Base-by-base conservation (phyloP, 169 alveolate species). In the Plasmodium vivax region DNA sequence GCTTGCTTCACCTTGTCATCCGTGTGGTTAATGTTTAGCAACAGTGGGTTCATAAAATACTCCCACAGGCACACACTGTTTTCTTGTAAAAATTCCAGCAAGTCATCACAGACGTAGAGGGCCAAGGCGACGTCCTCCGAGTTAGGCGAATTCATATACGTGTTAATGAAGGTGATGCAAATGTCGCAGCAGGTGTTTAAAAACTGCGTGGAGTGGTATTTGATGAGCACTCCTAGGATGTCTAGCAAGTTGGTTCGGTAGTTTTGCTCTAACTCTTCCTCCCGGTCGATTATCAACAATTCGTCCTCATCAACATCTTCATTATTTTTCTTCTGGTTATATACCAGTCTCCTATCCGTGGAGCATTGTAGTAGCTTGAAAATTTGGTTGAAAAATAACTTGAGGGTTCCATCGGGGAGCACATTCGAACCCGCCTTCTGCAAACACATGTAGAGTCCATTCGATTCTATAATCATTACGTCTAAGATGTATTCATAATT, bases 71-170 rank as follows among this genome's bases (percentile, higher is more conserved):
- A 83, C 32, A 96, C 96, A 45, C 93, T 92, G 36, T 96, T 92
- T n/a, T 95, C 84, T 79, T 95, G 93, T 56, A 97, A 96, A 80
- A 95, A 92, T 90, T 97, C 98, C 19, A 97, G 87, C 82, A 97
- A 96, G 95, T 96, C 97, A 74, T 96, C 98, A 95, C 98, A 97
- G 23, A 97, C 96, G 82, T 96, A 97, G 19, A 97, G 92, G 6
- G 97, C 98, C 32, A 96, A 94, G 14, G 98, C 96, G 41, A 94
- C 94, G 45, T 97, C 98, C 51, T 97, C 98, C 16, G 97, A 82
- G 14, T 72, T 93, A 38, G 93, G 95, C 82, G 95, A 79, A 38
- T 90, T 58, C 82, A 94, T 90, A 93, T 93, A 72, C 71, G 91
- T 82, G 88, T 84, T 92, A 38, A 95, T 94, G 85, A 96, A 97